Evolutionary conservation across 2,329 filamentous ascomycete species (phyloP).

Genomic region (Diplodia intermedia): DNA sequence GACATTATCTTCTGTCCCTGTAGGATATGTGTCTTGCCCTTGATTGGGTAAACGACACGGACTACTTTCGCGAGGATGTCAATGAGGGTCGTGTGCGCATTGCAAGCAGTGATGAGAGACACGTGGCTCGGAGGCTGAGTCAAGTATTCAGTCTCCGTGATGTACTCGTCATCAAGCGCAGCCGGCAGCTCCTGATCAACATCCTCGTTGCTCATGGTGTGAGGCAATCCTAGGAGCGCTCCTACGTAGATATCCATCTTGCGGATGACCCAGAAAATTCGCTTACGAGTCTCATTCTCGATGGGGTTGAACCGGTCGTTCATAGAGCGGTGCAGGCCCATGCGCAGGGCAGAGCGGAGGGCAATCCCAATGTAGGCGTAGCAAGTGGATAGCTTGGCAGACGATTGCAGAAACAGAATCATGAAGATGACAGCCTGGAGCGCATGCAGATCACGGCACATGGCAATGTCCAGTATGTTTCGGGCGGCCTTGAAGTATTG

Average conservation of each 20-base stretch:
- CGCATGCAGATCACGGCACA: slow-evolving; percentile 58
- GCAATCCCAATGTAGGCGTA: slow-evolving; percentile 62
- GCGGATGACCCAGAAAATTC: slow-evolving; percentile 60
- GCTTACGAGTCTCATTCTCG: slow-evolving; percentile 57
- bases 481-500: slow-evolving; percentile 58
- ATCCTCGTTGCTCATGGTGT: slow-evolving; percentile 57
- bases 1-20: slow-evolving; percentile 52
- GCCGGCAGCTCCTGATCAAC: slow-evolving; percentile 57
- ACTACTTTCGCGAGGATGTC: slow-evolving; percentile 67
- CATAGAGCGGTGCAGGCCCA: slow-evolving; percentile 60
- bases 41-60: slow-evolving; percentile 69
- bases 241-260: slow-evolving; percentile 62
- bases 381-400: slow-evolving; percentile 60
- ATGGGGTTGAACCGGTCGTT: slow-evolving; percentile 56
- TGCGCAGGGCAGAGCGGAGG: slow-evolving; percentile 57
- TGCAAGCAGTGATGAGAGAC: slow-evolving; percentile 65
- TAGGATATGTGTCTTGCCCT: slow-evolving; percentile 46
- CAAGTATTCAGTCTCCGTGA: slow-evolving; percentile 56
- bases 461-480: slow-evolving; percentile 60
- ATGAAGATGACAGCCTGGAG: slow-evolving; percentile 61
- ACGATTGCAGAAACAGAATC: slow-evolving; percentile 61
- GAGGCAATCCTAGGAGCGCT: slow-evolving; percentile 58
- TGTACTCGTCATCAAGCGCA: slow-evolving; percentile 59
- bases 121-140: slow-evolving; percentile 63
- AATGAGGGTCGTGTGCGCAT: slow-evolving; percentile 65